Evolutionary conservation across 768 basidiomycete species (phyloP).

Genomic region (Boletellus ananas): DNA sequence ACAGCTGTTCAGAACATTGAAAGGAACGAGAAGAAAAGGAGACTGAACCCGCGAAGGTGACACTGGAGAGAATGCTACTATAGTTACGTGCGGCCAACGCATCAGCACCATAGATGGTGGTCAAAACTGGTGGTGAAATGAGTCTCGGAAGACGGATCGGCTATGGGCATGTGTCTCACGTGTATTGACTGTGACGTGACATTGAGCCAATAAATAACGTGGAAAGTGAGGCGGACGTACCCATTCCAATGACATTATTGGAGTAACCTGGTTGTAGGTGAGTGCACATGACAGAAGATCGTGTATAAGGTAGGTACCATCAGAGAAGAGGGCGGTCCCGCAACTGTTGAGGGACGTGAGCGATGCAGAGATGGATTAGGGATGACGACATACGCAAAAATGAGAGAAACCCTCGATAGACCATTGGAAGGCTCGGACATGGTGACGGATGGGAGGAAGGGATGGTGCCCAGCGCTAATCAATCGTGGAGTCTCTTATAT

Average conservation of each 20-base stretch:
- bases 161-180: slow-evolving; percentile 36
- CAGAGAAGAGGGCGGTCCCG: slow-evolving; percentile 85
- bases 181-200: slow-evolving; percentile 54
- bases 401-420: slow-evolving; percentile 65
- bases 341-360: slow-evolving; percentile 44
- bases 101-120: slow-evolving; percentile 60
- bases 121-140: slow-evolving; percentile 49
- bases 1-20: slow-evolving; percentile 57
- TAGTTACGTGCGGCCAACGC: slow-evolving; percentile 54
- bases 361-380: background rate
- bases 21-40: slow-evolving; percentile 59
- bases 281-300: background rate
- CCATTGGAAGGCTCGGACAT: slow-evolving; percentile 18
- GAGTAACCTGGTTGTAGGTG: slow-evolving; percentile 57
- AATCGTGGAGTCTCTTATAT: slow-evolving; percentile 7
- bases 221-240: slow-evolving; percentile 39
- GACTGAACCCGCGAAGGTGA: slow-evolving; percentile 79
- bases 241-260: slow-evolving; percentile 73
- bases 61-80: slow-evolving; percentile 55
- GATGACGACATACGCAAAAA: slow-evolving; percentile 65
- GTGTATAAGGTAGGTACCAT: slow-evolving; percentile 45
- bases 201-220: background rate
- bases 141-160: background rate
- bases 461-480: background rate
- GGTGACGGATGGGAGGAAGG: slow-evolving; percentile 2